A percentile compares a stretch with the other conserved stretches of the same genome.
Evolutionary conservation across 176 grass and related monocot genomes (phyloP).

Genomic region (Avena atlantica): DNA sequence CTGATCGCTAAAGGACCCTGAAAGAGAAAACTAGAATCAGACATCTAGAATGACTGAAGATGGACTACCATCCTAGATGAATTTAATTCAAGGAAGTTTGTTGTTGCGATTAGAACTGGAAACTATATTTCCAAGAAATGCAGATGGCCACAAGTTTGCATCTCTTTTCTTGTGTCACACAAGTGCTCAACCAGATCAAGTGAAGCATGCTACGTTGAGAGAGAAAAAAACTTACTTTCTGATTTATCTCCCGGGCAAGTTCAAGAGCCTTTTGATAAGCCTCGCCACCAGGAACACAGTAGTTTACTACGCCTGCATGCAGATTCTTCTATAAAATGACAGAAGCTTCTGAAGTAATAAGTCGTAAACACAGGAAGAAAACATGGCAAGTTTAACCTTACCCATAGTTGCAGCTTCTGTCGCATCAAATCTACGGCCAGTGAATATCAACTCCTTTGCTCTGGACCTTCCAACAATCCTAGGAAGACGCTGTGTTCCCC

Average conservation of each 20-base stretch:
- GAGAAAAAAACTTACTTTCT: conserved; percentile 55
- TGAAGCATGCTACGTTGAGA: neutral
- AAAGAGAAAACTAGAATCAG: conserved; percentile 7
- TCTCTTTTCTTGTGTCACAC: neutral
- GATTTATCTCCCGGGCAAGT: conserved; percentile 78
- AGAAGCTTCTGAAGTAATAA: conserved; percentile 8
- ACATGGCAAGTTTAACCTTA: conserved; percentile 5
- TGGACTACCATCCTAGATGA: neutral
- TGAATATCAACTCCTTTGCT: conserved; percentile 96
- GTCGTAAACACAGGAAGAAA: conserved; percentile 17
- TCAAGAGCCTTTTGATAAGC: conserved; percentile 79
- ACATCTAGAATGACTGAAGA: conserved; percentile 13
- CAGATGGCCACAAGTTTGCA: neutral
- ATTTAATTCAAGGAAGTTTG: conserved; percentile 32
- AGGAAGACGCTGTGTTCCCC: conserved; percentile 88
- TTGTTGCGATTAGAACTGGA: neutral
- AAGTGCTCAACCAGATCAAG: neutral
- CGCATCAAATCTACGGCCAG: conserved; percentile 77
- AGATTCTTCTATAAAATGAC: conserved; percentile 12
- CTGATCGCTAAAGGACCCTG: conserved; percentile 85
- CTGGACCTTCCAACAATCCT: conserved; percentile 80
- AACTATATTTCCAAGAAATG: neutral
- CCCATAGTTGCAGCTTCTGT: conserved; percentile 72
- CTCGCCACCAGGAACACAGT: conserved; percentile 75
- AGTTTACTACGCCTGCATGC: conserved; percentile 77